Percentiles rank a stretch among this genome's conserved stretches.
These are phyloP conservation scores for Thalia dealbata DNA, from an alignment of 176 grass and related monocot genomes.

Conservation along the genomic window DNA sequence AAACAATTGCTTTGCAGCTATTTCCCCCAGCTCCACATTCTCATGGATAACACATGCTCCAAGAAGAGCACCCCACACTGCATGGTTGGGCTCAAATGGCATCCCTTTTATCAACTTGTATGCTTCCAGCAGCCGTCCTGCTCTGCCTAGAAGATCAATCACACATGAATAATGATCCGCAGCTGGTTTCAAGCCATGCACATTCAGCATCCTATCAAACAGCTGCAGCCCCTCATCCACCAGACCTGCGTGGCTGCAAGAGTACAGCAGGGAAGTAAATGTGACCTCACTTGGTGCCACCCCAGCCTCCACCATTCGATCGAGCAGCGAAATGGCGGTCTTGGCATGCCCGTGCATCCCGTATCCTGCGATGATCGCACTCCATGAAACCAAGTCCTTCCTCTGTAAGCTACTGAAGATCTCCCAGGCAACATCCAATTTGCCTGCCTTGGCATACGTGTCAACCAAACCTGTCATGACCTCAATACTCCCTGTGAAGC, in stretches of 20 bases:
- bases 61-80: constrained; percentile 43
- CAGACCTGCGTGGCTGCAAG: constrained; percentile 59
- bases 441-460: constrained; percentile 43
- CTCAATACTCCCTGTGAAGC: constrained; percentile 30
- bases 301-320: constrained; percentile 34
- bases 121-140: constrained; percentile 49
- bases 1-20: constrained; percentile 42
- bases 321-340: constrained; percentile 39
- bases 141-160: constrained; percentile 56
- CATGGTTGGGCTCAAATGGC: constrained; percentile 34
- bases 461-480: constrained; percentile 35
- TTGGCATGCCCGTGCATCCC: constrained; percentile 40
- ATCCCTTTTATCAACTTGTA: constrained; percentile 38
- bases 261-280: constrained; percentile 39
- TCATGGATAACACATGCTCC: constrained; percentile 58
- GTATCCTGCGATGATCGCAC: constrained; percentile 37
- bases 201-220: constrained; percentile 27
- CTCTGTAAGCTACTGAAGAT: constrained; percentile 39
- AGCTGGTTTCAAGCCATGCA: constrained; percentile 33
- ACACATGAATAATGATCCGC: constrained; percentile 39
- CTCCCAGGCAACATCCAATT: constrained; percentile 28
- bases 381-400: constrained; percentile 55
- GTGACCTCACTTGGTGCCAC: constrained; percentile 45
- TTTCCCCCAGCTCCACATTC: constrained; percentile 44
- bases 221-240: constrained; percentile 43